Evolutionary conservation across 805 yeast species (phyloP).

Genomic region (Saccharomycopsis fibuligera): DNA sequence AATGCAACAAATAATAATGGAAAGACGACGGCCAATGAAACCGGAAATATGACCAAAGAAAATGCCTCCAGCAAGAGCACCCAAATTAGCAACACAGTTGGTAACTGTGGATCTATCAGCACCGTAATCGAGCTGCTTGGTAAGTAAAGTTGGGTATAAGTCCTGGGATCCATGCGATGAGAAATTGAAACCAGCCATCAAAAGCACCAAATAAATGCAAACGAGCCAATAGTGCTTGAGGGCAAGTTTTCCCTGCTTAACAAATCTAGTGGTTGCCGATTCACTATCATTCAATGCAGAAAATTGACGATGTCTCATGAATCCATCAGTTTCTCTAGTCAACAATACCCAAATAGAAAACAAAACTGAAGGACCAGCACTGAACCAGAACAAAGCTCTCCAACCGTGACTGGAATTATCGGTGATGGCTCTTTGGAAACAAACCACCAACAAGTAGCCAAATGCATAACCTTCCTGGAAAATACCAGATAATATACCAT

Average conservation of each 20-base stretch:
- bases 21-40: slow-evolving; percentile 53
- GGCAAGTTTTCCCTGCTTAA: slow-evolving; percentile 26
- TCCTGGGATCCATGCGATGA: slow-evolving; percentile 74
- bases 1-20: slow-evolving; percentile 44
- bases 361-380: slow-evolving; percentile 58
- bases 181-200: slow-evolving; percentile 68
- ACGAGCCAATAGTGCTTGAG: slow-evolving; percentile 53
- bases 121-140: slow-evolving; percentile 43
- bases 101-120: slow-evolving; percentile 49
- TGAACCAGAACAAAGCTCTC: slow-evolving; percentile 71
- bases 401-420: slow-evolving; percentile 48
- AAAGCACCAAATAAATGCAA: slow-evolving; percentile 47
- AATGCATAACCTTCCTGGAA: slow-evolving; percentile 55
- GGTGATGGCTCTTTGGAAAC: slow-evolving; percentile 61
- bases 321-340: slow-evolving; percentile 57
- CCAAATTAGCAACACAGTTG: slow-evolving; percentile 56
- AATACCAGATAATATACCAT: slow-evolving; percentile 58
- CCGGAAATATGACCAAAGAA: slow-evolving; percentile 51
- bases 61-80: slow-evolving; percentile 63
- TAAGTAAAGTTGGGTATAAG: slow-evolving; percentile 57
- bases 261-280: slow-evolving; percentile 11
- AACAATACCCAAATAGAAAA: slow-evolving; percentile 51
- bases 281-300: slow-evolving; percentile 23
- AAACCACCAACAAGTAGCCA: slow-evolving; percentile 59
- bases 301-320: slow-evolving; percentile 30